Evolutionary conservation across 2,329 filamentous ascomycete genomes (phyloP).

Genomic region (Clonostachys rosea): DNA sequence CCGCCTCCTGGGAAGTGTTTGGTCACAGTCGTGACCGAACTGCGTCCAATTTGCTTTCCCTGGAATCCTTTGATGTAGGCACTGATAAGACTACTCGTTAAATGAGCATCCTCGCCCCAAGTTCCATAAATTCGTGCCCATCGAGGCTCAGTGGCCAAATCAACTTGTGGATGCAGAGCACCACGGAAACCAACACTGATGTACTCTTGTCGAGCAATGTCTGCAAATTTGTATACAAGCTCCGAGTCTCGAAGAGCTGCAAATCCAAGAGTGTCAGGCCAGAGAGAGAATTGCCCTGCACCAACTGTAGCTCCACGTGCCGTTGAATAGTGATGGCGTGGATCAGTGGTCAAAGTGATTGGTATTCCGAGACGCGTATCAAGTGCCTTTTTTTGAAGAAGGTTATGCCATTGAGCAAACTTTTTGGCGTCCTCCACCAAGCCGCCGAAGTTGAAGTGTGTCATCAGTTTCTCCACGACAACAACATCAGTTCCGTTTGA

Average conservation of each 20-base stretch:
- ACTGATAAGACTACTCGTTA: conserved; percentile 27
- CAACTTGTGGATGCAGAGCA: conserved; percentile 44
- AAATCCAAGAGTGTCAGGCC: conserved; percentile 45
- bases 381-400: conserved; percentile 32
- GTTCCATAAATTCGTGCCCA: conserved; percentile 41
- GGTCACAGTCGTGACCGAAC: conserved; percentile 40
- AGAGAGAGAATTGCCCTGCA: conserved; percentile 39
- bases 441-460: conserved; percentile 41
- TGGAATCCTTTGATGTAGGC: conserved; percentile 44
- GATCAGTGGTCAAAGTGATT: conserved; percentile 41
- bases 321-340: conserved; percentile 36
- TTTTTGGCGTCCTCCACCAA: conserved; percentile 28
- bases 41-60: conserved; percentile 30
- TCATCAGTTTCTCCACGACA: conserved; percentile 14
- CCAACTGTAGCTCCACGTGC: conserved; percentile 34
- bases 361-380: conserved; percentile 42
- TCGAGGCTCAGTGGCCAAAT: conserved; percentile 43
- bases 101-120: conserved; percentile 41
- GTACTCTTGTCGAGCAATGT: conserved; percentile 43
- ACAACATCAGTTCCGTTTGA: conserved; percentile 4
- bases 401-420: conserved; percentile 32
- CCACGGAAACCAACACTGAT: conserved; percentile 33
- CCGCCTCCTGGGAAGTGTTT: conserved; percentile 52
- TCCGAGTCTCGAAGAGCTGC: conserved; percentile 39
- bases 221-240: conserved; percentile 39